These are phyloP conservation scores for Hygrophoropsis aurantiaca DNA, from an alignment of 768 basidiomycete species.

Conservation along the genomic window DNA sequence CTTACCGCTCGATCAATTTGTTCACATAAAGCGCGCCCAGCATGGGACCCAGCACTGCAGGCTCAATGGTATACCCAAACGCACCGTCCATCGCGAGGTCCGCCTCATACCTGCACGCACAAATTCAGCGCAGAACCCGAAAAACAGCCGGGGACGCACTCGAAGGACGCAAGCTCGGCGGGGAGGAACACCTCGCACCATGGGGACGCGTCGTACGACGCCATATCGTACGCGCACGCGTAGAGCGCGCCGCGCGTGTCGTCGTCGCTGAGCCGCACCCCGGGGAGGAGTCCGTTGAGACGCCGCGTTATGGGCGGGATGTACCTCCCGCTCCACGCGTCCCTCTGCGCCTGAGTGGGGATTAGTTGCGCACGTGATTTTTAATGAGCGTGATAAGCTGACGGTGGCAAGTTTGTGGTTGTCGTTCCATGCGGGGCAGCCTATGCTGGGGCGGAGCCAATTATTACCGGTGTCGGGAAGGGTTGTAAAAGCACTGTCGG, in stretches of 20 bases:
- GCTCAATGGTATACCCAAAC: conserved; percentile 35
- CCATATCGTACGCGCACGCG: conserved; percentile 42
- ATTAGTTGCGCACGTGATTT: conserved; percentile 1
- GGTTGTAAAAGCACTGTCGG: conserved; percentile 26
- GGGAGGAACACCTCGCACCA: conserved; percentile 40
- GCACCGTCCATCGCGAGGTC: conserved; percentile 38
- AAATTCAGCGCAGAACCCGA: neutral
- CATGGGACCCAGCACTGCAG: conserved; percentile 30
- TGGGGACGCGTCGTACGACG: conserved; percentile 34
- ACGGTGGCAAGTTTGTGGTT: no score
- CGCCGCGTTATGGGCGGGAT: conserved; percentile 34
- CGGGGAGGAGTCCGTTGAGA: conserved; percentile 33
- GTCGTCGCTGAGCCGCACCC: conserved; percentile 29
- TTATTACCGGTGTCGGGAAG: conserved; percentile 34
- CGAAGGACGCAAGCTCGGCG: conserved; percentile 34
- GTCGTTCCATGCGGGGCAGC: conserved; percentile 31
- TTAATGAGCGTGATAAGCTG: no score
- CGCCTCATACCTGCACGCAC: conserved; percentile 35
- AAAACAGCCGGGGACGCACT: conserved; percentile 24
- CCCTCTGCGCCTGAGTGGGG: neutral
- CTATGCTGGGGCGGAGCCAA: conserved; percentile 43
- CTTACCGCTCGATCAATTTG: conserved; percentile 38
- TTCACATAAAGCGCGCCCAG: conserved; percentile 40
- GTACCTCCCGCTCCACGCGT: conserved; percentile 34
- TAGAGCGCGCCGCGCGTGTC: conserved; percentile 41